A percentile compares a stretch with the other conserved stretches of the same genome.
Conservation (phyloP, 495 filamentous ascomycete species). For the Lepraria neglecta region DNA sequence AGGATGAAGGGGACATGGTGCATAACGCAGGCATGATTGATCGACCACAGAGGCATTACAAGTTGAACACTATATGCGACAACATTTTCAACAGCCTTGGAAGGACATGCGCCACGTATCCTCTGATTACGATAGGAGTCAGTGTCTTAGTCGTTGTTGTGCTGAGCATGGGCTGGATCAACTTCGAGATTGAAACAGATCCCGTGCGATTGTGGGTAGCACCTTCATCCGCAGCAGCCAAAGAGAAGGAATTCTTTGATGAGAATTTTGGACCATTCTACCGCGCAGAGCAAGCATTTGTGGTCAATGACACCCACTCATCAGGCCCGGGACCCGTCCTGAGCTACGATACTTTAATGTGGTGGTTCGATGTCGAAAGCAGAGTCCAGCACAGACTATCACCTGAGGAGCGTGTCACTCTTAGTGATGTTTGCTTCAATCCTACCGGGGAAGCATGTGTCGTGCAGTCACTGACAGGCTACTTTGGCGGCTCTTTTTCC, state of each 20-base stretch:
- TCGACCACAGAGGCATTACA: slow-evolving; percentile 62
- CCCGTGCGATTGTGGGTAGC: slow-evolving; percentile 94
- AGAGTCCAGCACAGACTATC: slow-evolving; percentile 65
- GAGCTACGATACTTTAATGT: slow-evolving; percentile 76
- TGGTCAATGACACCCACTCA: slow-evolving; percentile 75
- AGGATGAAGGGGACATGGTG: slow-evolving; percentile 76
- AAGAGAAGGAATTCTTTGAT: slow-evolving; percentile 94
- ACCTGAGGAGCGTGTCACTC: slow-evolving; percentile 49
- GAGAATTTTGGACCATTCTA: slow-evolving; percentile 94
- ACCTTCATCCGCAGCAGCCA: slow-evolving; percentile 79
- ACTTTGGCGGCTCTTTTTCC: slow-evolving; percentile 64
- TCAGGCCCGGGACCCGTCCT: slow-evolving; percentile 66
- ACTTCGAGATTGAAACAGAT: slow-evolving; percentile 78
- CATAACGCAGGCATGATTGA: slow-evolving; percentile 65
- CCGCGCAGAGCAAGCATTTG: slow-evolving; percentile 84
- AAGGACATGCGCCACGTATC: slow-evolving; percentile 71
- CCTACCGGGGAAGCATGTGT: slow-evolving; percentile 87
- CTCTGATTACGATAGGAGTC: slow-evolving; percentile 67
- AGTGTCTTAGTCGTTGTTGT: slow-evolving; percentile 65
- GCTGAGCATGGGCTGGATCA: slow-evolving; percentile 79
- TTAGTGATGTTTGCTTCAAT: slow-evolving; percentile 89
- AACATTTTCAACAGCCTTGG: slow-evolving; percentile 78
- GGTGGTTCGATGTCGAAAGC: slow-evolving; percentile 92
- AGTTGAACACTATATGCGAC: slow-evolving; percentile 71
- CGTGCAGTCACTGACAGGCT: slow-evolving; percentile 80